Evolutionary conservation across 495 filamentous ascomycete genomes (phyloP).

Genomic region (Hypomontagnella monticulosa): DNA sequence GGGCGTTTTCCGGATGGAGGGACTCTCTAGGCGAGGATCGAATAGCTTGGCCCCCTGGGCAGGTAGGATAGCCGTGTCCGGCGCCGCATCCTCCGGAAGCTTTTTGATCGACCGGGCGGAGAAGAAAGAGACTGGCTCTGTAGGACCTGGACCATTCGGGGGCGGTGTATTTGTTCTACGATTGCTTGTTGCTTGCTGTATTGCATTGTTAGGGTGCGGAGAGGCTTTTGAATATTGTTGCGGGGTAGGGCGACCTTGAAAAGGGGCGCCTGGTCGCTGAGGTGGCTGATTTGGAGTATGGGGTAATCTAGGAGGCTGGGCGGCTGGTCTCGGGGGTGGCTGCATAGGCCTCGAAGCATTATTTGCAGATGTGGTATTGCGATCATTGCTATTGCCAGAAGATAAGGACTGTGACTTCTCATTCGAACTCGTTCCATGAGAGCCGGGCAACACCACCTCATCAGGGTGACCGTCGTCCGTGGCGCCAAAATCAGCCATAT

Average conservation of each 20-base stretch:
- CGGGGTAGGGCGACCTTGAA: conserved; percentile 44
- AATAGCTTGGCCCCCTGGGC: conserved; percentile 67
- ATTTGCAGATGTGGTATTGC: conserved; percentile 41
- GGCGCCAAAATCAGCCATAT: conserved; percentile 77
- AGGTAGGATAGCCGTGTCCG: conserved; percentile 46
- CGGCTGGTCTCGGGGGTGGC: conserved; percentile 47
- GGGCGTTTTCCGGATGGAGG: conserved; percentile 86
- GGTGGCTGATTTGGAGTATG: conserved; percentile 52
- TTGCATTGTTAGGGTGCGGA: conserved; percentile 48
- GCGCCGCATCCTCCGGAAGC: conserved; percentile 47
- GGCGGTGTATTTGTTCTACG: conserved; percentile 40
- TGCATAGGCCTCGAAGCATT: conserved; percentile 46
- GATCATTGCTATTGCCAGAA: conserved; percentile 40
- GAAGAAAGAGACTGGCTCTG: conserved; percentile 71
- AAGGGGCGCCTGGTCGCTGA: conserved; percentile 38
- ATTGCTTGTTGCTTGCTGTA: conserved; percentile 40
- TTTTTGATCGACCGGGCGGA: conserved; percentile 73
- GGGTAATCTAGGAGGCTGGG: conserved; percentile 44
- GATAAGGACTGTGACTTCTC: conserved; percentile 37
- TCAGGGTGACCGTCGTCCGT: conserved; percentile 69
- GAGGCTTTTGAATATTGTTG: conserved; percentile 43
- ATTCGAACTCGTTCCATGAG: conserved; percentile 36
- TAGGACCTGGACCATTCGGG: conserved; percentile 21
- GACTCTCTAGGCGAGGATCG: conserved; percentile 83
- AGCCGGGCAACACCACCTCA: conserved; percentile 61